A percentile compares a stretch with the other conserved stretches of the same genome.
These are phyloP conservation scores for Calycina herbarum DNA, from an alignment of 2,329 filamentous ascomycete species.

Conservation along the genomic window DNA sequence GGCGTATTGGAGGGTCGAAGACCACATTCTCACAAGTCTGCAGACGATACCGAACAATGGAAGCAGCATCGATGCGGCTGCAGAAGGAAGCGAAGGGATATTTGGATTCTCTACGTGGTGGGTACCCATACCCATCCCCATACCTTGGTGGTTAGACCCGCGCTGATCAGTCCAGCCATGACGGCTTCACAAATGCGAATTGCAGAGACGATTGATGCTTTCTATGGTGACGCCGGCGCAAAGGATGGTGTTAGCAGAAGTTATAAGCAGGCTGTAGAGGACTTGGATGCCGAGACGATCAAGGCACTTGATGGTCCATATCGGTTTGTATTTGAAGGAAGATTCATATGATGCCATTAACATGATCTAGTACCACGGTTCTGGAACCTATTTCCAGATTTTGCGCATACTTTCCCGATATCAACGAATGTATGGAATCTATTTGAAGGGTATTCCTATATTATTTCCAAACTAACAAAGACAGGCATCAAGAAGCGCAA, in stretches of 20 bases:
- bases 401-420: conserved; percentile 97
- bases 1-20: not conserved
- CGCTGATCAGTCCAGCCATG: conserved; percentile 66
- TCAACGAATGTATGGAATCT: conserved; percentile 78
- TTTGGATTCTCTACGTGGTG: conserved; percentile 88
- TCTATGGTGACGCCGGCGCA: conserved; percentile 94
- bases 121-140: conserved; percentile 17
- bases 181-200: conserved; percentile 99
- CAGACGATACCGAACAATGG: conserved; percentile 96
- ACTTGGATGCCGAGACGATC: conserved; percentile 96
- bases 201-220: conserved; percentile 98
- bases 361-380: conserved; percentile 70
- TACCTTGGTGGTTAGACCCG: not conserved
- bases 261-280: conserved; percentile 98
- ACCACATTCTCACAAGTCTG: conserved; percentile 20
- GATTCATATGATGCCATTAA: conserved; percentile 18
- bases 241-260: conserved; percentile 93
- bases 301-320: conserved; percentile 97
- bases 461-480: conserved; percentile 24
- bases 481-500: conserved; percentile 96
- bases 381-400: conserved; percentile 94
- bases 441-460: not conserved
- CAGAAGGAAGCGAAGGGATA: conserved; percentile 99
- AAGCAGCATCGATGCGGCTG: conserved; percentile 84
- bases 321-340: conserved; percentile 51